Conservation (phyloP, 352 stramenopile genomes). For the Aphanomyces invadans region DNA sequence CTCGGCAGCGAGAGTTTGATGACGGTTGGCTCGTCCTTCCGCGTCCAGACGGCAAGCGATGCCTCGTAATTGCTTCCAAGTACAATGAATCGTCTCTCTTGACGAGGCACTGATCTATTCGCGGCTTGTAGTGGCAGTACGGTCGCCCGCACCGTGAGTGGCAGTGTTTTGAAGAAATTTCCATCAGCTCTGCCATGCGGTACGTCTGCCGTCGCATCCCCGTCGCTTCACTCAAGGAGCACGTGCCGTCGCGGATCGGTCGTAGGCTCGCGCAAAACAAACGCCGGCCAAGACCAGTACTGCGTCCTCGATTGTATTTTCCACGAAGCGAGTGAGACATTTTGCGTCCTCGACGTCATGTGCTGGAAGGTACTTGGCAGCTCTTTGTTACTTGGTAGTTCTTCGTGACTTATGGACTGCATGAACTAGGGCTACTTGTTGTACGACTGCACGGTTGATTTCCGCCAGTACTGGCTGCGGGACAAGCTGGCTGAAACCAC, state of each 20-base stretch:
- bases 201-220: not conserved
- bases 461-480: constrained; percentile 86
- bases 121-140: constrained; percentile 53
- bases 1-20: constrained; percentile 28
- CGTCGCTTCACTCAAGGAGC: not conserved
- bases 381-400: not conserved
- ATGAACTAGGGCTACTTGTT: constrained; percentile 62
- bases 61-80: constrained; percentile 81
- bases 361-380: constrained; percentile 76
- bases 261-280: constrained; percentile 72
- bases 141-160: constrained; percentile 67
- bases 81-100: constrained; percentile 29
- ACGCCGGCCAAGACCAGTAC: constrained; percentile 56
- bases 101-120: not conserved
- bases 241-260: no score
- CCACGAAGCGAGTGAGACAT: constrained; percentile 79
- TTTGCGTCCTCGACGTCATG: constrained; percentile 91
- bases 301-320: constrained; percentile 91
- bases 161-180: constrained; percentile 80
- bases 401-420: not conserved
- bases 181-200: constrained; percentile 67
- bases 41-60: constrained; percentile 86
- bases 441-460: constrained; percentile 90
- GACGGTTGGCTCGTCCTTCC: constrained; percentile 87
- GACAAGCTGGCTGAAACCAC: constrained; percentile 82